Base-by-base conservation (phyloP, 345 rosid species). In the Camelina hispida region DNA sequence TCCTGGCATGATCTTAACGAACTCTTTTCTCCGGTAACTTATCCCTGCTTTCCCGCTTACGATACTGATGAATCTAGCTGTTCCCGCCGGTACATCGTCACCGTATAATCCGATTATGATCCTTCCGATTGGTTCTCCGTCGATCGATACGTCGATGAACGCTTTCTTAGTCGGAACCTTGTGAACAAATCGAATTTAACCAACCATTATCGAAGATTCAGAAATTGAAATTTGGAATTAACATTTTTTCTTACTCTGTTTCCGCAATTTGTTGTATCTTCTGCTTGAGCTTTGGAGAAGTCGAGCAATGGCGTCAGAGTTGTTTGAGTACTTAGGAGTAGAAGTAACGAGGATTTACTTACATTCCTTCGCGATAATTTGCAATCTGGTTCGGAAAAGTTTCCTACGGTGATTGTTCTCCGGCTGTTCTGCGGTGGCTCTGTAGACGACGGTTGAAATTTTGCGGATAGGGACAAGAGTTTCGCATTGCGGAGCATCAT, bases 11-110 rank as follows among this genome's bases (percentile, higher is more conserved):
- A 94, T 90, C 66, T 87, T 94, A 30, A 83, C 58, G 74, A 94
- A 94, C 82, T 91, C 97, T 80, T 91, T 94, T 75, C 93, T 88
- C 73, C 93, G 85, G 83, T 91, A 94, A 75, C 91, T 91, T 12
- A 91, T 77, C 8, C 98, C 97, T 1, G 96, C 92, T 47, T 87
- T 80, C 46, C 98, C 98, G 56, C 88, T 86, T 0, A 86, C 92
- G 7, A 94, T 87, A 25, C 81, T 84, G 44, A 77, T 77, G 69
- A 94, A 91, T 76, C 93, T 81, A 1, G 83, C 84, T 12, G 86
- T 87, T 62, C 93, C 97, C 2, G 81, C 81, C 3, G 96, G 93
- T 3, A 78, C 87, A 68, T 81, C 83, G 20, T 87, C 84, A 28
- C 77, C 91, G 46, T 83, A 85, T 54, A 94, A 67, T 6, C 97